These are phyloP conservation scores for Pyrus hybrid DNA, from an alignment of 331 rosid genomes.

Conservation along the genomic window DNA sequence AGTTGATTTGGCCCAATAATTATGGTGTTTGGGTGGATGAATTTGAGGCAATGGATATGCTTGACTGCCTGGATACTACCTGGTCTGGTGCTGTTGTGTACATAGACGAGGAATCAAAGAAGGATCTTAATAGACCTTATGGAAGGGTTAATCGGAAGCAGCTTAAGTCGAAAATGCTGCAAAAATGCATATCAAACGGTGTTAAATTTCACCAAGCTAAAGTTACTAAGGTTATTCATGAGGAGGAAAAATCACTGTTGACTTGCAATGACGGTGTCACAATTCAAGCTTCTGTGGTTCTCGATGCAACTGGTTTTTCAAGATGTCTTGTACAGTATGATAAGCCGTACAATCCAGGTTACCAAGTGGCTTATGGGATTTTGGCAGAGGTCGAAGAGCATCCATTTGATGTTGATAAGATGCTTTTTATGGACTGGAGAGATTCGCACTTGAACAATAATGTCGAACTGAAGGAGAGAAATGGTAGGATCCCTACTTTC, in stretches of 20 bases:
- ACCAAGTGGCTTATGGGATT: constrained; percentile 89
- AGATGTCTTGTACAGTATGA: constrained; percentile 88
- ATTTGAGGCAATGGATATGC: constrained; percentile 91
- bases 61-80: constrained; percentile 92
- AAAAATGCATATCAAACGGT: constrained; percentile 75
- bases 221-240: constrained; percentile 76
- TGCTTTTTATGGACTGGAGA: constrained; percentile 99
- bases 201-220: constrained; percentile 93
- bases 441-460: constrained; percentile 66
- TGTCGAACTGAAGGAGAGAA: constrained; percentile 52
- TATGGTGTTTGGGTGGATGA: constrained; percentile 99
- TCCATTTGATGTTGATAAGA: constrained; percentile 84
- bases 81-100: constrained; percentile 96
- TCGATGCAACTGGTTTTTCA: constrained; percentile 95
- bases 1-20: constrained; percentile 93
- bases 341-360: constrained; percentile 54
- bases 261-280: constrained; percentile 85
- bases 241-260: constrained; percentile 69
- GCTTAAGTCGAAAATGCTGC: constrained; percentile 91
- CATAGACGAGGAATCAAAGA: constrained; percentile 49
- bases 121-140: constrained; percentile 76
- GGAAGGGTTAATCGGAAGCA: constrained; percentile 95
- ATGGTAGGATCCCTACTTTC: constrained; percentile 75
- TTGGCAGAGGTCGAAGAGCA: constrained; percentile 94
- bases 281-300: constrained; percentile 85